Percentiles rank a stretch among this genome's conserved stretches.
These are phyloP conservation scores for Batkoa obscura DNA, from an alignment of 371 early-diverging fungal species.

Conservation along the genomic window DNA sequence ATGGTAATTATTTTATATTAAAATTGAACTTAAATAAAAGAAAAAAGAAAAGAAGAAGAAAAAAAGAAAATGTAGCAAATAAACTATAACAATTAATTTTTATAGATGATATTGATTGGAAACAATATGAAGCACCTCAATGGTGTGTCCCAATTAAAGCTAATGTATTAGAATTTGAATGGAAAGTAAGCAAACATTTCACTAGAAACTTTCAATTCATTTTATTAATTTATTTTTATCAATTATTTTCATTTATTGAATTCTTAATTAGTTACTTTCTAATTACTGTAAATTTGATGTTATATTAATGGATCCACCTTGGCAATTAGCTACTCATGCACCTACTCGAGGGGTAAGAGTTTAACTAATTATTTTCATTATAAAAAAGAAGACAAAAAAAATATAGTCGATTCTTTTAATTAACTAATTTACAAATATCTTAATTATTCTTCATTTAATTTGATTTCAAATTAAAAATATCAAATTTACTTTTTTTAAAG, in stretches of 20 bases:
- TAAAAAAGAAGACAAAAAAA: too few relatives aligned
- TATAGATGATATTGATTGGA: slow-evolving; percentile 28
- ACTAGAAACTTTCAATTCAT: neutral
- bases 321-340: slow-evolving; percentile 89
- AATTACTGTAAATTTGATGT: slow-evolving; percentile 57
- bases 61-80: too few relatives aligned
- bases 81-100: neutral
- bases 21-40: too few relatives aligned
- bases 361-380: too few relatives aligned
- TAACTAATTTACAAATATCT: too few relatives aligned
- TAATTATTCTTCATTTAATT: neutral
- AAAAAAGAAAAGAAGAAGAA: too few relatives aligned
- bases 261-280: too few relatives aligned
- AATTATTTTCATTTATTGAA: too few relatives aligned
- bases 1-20: too few relatives aligned
- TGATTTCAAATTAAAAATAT: neutral
- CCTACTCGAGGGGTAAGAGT: slow-evolving; percentile 67
- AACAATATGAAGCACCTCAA: slow-evolving; percentile 77
- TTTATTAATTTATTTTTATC: too few relatives aligned
- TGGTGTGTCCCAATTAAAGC: slow-evolving; percentile 90
- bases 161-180: slow-evolving; percentile 84
- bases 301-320: slow-evolving; percentile 86
- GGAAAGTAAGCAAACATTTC: slow-evolving; percentile 35
- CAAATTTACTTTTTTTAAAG: slow-evolving; percentile 10
- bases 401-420: too few relatives aligned